phyloP scores from a whole-genome alignment of 176 grass and related monocot species.

The Alloteropsis semialata region DNA sequence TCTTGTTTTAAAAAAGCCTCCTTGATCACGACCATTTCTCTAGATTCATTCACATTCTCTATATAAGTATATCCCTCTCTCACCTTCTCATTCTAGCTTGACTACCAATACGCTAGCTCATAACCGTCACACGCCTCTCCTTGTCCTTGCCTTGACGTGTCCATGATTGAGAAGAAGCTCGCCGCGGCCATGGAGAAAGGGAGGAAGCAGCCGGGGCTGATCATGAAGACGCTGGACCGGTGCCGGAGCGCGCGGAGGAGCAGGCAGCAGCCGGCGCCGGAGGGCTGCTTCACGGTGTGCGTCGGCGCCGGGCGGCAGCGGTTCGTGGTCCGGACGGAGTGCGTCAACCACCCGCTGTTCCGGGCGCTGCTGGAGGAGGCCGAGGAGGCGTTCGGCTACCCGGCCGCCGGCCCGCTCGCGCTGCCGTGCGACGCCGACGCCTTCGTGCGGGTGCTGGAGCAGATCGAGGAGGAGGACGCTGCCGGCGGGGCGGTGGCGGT shows the following conservation, averaged over 20 bases:
- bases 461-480: constrained; percentile 42
- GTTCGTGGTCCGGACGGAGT: constrained; percentile 48
- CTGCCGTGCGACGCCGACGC: constrained; percentile 51
- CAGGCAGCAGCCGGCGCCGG: not conserved
- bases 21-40: not conserved
- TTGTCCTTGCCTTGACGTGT: not conserved
- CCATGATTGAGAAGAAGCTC: constrained; percentile 17
- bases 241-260: constrained; percentile 22
- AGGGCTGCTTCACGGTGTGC: constrained; percentile 47
- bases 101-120: not conserved
- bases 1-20: not conserved
- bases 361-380: constrained; percentile 51
- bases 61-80: not conserved
- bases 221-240: constrained; percentile 52
- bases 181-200: constrained; percentile 15
- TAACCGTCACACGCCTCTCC: too few species aligned
- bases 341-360: constrained; percentile 60
- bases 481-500: not conserved
- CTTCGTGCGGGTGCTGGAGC: constrained; percentile 43
- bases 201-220: constrained; percentile 32
- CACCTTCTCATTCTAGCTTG: constrained; percentile 4
- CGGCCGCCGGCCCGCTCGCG: constrained; percentile 46
- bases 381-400: constrained; percentile 52
- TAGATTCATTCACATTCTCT: not conserved
- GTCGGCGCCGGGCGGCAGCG: constrained; percentile 45